phyloP scores from a whole-genome alignment of 176 grass and related monocot species.

The Oryza rufipogon region DNA sequence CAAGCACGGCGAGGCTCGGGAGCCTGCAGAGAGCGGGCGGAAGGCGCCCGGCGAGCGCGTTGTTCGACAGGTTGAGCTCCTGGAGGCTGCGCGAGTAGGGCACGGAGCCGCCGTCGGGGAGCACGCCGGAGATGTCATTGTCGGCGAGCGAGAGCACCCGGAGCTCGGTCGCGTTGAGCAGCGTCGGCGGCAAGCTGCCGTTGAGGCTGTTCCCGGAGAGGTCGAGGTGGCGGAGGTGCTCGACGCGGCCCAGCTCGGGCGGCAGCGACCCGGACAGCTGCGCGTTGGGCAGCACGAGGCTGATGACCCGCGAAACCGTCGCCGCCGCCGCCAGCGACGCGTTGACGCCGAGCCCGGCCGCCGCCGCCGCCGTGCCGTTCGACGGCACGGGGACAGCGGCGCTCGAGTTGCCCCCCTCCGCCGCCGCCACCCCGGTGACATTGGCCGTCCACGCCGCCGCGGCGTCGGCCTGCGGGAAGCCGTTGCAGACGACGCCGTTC shows the following conservation, averaged over 20 bases:
- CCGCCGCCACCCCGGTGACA: slow-evolving; percentile 1
- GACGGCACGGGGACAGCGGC: not conserved
- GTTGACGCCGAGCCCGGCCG: not conserved
- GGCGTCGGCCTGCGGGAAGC: slow-evolving; percentile 42
- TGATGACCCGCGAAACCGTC: slow-evolving; percentile 78
- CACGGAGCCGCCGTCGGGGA: slow-evolving; percentile 42
- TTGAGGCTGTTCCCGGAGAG: slow-evolving; percentile 73
- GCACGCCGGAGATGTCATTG: slow-evolving; percentile 57
- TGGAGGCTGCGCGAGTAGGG: slow-evolving; percentile 42
- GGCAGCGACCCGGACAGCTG: slow-evolving; percentile 55
- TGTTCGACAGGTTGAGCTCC: slow-evolving; percentile 79
- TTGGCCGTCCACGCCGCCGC: not conserved
- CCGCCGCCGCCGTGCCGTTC: not conserved
- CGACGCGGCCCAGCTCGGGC: slow-evolving; percentile 60
- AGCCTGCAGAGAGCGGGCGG: slow-evolving; percentile 50
- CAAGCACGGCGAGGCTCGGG: slow-evolving; percentile 58
- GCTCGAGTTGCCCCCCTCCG: not conserved
- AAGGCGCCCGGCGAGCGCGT: slow-evolving; percentile 57
- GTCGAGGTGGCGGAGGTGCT: slow-evolving; percentile 92
- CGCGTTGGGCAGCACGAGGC: slow-evolving; percentile 67
- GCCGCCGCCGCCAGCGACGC: slow-evolving; percentile 39
- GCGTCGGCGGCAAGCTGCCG: slow-evolving; percentile 47
- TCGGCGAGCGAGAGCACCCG: slow-evolving; percentile 68
- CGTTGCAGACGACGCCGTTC: slow-evolving; percentile 93
- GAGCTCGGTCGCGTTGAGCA: slow-evolving; percentile 73